Conservation (phyloP, 208 protist genomes). For the Crithidia bombi region DNA sequence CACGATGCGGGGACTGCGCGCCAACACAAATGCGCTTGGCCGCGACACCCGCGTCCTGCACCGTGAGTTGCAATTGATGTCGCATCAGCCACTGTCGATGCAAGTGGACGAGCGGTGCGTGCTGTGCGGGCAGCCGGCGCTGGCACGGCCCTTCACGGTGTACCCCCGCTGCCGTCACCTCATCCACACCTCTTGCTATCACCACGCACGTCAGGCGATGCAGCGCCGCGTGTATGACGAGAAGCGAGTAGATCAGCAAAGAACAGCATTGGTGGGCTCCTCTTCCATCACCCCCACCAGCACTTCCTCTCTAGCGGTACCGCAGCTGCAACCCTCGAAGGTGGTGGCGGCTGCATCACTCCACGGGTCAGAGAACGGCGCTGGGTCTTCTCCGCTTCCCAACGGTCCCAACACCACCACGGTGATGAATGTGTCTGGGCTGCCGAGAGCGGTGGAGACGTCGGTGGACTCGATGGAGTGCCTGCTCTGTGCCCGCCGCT, state of each 20-base stretch:
- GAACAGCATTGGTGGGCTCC: too few species aligned
- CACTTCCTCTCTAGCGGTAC: neutral
- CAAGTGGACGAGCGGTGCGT: constrained; percentile 33
- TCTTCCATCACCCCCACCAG: too few species aligned
- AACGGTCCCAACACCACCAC: too few species aligned
- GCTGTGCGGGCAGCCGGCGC: constrained; percentile 37
- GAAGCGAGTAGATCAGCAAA: too few species aligned
- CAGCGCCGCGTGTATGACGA: constrained; percentile 6
- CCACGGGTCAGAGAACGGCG: too few species aligned
- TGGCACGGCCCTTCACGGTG: constrained; percentile 43
- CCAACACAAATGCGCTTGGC: constrained; percentile 26
- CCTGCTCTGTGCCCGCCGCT: constrained; percentile 33
- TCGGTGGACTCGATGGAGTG: constrained; percentile 15
- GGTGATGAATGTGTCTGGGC: too few species aligned
- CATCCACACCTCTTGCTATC: constrained; percentile 53
- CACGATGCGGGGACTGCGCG: constrained; percentile 20
- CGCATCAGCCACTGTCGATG: constrained; percentile 18
- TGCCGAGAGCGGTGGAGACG: neutral
- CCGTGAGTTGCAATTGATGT: constrained; percentile 19
- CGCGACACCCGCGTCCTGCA: constrained; percentile 34
- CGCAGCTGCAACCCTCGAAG: neutral
- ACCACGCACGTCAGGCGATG: constrained; percentile 21
- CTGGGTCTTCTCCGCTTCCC: too few species aligned
- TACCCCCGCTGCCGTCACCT: constrained; percentile 54
- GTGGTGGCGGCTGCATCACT: too few species aligned